Conservation (phyloP, 257 asterid species). For the Buddleja alternifolia region DNA sequence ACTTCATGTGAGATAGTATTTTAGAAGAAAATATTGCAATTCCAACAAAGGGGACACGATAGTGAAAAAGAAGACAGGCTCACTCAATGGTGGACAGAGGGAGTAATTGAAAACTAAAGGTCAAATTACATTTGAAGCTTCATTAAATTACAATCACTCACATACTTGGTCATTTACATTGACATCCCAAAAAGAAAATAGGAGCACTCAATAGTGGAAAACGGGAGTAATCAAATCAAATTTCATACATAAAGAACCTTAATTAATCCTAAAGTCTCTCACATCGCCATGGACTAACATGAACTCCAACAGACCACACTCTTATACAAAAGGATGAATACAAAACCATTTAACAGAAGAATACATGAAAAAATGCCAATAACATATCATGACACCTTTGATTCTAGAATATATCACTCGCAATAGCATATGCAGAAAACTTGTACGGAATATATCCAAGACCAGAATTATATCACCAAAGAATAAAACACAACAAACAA, state of each 20-base stretch:
- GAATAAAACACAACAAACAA: slow-evolving; percentile 13
- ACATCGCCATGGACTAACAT: not conserved
- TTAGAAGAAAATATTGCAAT: not conserved
- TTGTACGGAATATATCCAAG: slow-evolving; percentile 4
- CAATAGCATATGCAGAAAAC: not conserved
- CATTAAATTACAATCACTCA: too few species aligned
- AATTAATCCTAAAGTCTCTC: not conserved
- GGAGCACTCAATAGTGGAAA: not conserved
- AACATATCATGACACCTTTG: not conserved
- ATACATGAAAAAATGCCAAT: not conserved
- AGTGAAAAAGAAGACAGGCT: not conserved
- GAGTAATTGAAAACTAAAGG: too few species aligned
- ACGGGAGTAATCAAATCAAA: not conserved
- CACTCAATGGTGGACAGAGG: not conserved
- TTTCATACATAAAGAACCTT: not conserved
- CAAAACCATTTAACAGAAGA: not conserved
- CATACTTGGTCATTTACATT: too few species aligned
- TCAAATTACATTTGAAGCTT: too few species aligned
- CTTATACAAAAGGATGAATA: not conserved
- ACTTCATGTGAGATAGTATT: not conserved
- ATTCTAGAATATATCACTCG: not conserved
- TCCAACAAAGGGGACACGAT: not conserved
- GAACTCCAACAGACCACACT: not conserved
- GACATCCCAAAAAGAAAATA: too few species aligned
- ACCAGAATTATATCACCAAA: not conserved